Conservation (phyloP, 257 asterid species). For the Leonotis leonurus region DNA sequence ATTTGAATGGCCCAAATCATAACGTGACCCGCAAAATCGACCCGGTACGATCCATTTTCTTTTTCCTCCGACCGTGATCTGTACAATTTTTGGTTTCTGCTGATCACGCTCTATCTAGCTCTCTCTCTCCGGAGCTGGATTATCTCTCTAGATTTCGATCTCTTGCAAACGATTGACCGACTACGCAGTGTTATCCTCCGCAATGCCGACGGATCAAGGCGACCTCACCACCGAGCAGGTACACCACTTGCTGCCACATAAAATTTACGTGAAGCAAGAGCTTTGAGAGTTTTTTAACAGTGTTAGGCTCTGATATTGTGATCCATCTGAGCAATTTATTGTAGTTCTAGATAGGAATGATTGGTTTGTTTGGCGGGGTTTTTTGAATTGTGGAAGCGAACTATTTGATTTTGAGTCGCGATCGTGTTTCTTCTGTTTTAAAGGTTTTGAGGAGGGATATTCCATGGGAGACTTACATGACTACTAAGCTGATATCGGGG, state of each 20-base stretch:
- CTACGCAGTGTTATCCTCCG: slow-evolving; percentile 6
- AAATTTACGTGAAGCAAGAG: neutral
- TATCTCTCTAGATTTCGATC: slow-evolving; percentile 47
- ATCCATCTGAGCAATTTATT: neutral
- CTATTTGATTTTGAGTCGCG: neutral
- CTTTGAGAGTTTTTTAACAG: neutral
- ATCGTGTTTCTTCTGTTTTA: slow-evolving; percentile 9
- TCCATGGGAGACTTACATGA: slow-evolving; percentile 93
- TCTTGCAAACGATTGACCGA: neutral
- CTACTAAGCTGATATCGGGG: slow-evolving; percentile 76
- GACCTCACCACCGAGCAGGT: slow-evolving; percentile 44
- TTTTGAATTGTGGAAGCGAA: neutral
- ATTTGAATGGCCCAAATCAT: neutral
- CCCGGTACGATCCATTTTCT: neutral
- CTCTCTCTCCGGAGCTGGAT: too few species aligned
- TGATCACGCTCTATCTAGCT: slow-evolving; percentile 16
- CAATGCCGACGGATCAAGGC: slow-evolving; percentile 42
- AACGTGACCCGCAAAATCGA: neutral
- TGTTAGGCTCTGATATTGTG: neutral
- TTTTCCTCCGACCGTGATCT: slow-evolving; percentile 2
- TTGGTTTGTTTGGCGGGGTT: slow-evolving; percentile 2
- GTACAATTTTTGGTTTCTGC: slow-evolving; percentile 10
- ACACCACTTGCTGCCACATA: slow-evolving; percentile 3
- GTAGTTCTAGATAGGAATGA: neutral
- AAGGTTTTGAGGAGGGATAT: slow-evolving; percentile 70